These are phyloP conservation scores for Paramarasmius palmivorus DNA, from an alignment of 1,284 basidiomycete species.

Conservation along the genomic window DNA sequence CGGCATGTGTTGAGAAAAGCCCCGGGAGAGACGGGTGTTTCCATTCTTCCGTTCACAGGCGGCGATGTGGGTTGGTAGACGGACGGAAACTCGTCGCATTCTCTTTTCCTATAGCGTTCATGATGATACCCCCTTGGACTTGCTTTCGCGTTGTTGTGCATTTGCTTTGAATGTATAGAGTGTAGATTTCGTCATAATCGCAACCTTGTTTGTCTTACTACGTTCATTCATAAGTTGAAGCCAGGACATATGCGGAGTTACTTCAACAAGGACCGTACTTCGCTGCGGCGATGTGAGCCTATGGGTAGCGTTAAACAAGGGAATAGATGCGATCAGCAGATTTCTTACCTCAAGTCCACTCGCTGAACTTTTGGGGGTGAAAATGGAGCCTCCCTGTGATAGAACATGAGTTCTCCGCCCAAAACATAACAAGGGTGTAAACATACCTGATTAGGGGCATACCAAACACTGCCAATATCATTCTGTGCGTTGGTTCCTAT, in stretches of 20 bases:
- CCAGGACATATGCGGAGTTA: neutral
- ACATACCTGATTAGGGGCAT: conserved; percentile 37
- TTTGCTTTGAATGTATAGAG: neutral
- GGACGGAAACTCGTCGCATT: too few species aligned
- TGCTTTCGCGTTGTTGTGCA: neutral
- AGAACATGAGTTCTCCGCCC: neutral
- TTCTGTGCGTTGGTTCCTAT: conserved; percentile 23
- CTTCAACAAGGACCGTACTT: conserved; percentile 26
- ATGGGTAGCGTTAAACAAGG: neutral
- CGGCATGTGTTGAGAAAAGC: conserved; percentile 71
- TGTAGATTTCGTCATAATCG: too few species aligned
- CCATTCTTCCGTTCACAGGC: conserved; percentile 58
- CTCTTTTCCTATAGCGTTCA: conserved; percentile 20
- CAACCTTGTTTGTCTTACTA: too few species aligned
- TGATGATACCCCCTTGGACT: neutral
- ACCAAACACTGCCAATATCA: conserved; percentile 52
- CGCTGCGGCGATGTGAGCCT: conserved; percentile 27
- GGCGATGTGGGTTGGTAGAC: conserved; percentile 73
- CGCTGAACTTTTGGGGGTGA: conserved; percentile 30
- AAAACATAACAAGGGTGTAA: neutral
- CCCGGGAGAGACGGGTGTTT: conserved; percentile 54
- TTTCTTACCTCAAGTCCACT: conserved; percentile 25
- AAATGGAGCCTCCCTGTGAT: conserved; percentile 21
- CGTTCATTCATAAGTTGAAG: too few species aligned
- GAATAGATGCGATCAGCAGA: neutral